phyloP scores from a whole-genome alignment of 208 protist species.

The Leishmania turanica region DNA sequence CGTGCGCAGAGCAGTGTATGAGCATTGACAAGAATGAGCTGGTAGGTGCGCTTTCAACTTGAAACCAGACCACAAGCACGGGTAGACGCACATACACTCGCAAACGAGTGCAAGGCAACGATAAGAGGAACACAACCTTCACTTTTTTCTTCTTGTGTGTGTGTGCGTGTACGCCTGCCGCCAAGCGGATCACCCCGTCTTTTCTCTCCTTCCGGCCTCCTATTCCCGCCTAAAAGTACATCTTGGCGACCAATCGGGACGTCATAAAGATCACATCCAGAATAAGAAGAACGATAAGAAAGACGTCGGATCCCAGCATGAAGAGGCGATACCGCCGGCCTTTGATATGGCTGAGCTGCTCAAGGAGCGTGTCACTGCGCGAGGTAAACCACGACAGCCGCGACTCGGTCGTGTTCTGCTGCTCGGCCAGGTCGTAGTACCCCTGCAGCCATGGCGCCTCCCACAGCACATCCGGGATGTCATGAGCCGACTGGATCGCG shows the following conservation, averaged over 20 bases:
- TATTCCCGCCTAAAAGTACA: constrained; percentile 52
- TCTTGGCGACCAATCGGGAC: constrained; percentile 43
- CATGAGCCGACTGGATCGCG: constrained; percentile 50
- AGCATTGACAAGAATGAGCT: background rate
- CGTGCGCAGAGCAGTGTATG: background rate
- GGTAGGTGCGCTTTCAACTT: background rate
- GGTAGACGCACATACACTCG: background rate
- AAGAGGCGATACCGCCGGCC: constrained; percentile 63
- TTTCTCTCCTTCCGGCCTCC: background rate
- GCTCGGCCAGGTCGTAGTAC: constrained; percentile 60
- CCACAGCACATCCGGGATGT: constrained; percentile 74
- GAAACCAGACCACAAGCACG: background rate
- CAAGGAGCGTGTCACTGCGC: constrained; percentile 65
- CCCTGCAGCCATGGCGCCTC: constrained; percentile 71
- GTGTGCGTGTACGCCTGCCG: too few species aligned
- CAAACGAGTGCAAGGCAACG: background rate
- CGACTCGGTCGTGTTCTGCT: constrained; percentile 56
- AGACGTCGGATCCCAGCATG: constrained; percentile 76
- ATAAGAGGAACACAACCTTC: background rate
- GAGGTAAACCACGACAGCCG: constrained; percentile 63
- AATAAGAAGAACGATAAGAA: constrained; percentile 72
- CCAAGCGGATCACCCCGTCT: background rate
- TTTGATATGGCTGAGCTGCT: constrained; percentile 68
- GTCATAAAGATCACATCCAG: constrained; percentile 68
- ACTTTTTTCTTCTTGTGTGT: too few species aligned